Base-by-base conservation (phyloP, 2,329 filamentous ascomycete species). In the Atkinsonella texensis region DNA sequence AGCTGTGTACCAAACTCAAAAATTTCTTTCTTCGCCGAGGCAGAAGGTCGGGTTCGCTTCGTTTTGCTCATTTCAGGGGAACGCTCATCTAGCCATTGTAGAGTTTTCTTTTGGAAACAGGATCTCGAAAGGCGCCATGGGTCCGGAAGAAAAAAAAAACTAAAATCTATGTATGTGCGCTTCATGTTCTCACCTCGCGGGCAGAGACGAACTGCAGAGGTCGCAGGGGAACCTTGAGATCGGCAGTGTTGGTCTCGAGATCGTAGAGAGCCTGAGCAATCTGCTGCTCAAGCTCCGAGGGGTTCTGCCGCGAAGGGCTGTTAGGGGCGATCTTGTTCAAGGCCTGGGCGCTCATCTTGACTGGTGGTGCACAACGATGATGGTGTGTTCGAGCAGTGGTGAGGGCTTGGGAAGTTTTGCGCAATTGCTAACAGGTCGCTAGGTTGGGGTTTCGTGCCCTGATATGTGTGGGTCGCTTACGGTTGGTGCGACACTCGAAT, bases 131-230 rank as follows among this genome's bases (percentile, higher is more conserved):
- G 53, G 55, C 51, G 46, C 17, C 50, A 31, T 23, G 17, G 39
- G 47, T 9, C 44, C 20, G 20, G 20, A 23, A n/a, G n/a, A n/a
- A n/a, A n/a, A n/a, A n/a, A n/a, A n/a, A n/a, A n/a, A n/a, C n/a
- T n/a, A n/a, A n/a, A n/a, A n/a, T n/a, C 54, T 57, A 53, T 51
- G 54, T 54, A 56, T 31, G 55, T 65, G 59, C 68, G 53, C 57
- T 62, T 64, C 62, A 67, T 58, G 67, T 72, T 84, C 89, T 89
- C 86, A 98, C 93, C 91, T 98, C 93, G 76, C 90, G 89, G 73
- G 93, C 93, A 77, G 88, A 95, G 74, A 94, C 88, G 76, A 98
- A 90, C 83, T 98, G 93, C 76, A 98, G 85, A 74, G 93, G 93
- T 71, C 93, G 86, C 71, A 98, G 86, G 65, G 89, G 86, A 69